Evolutionary conservation across 306 rosid genomes (phyloP).

Genomic region (Ammopiptanthus mongolicus): DNA sequence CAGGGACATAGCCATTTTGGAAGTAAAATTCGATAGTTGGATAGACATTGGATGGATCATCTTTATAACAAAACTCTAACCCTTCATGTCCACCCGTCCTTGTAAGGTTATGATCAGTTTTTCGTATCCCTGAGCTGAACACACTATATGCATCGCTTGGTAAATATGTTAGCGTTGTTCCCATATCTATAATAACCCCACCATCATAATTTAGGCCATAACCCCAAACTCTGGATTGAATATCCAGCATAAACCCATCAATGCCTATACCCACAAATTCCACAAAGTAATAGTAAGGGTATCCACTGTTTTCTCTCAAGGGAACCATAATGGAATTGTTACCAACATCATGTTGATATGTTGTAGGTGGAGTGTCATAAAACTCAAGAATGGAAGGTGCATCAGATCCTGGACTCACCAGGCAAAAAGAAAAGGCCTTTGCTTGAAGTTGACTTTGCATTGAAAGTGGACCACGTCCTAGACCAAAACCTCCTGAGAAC

Average conservation of each 20-base stretch:
- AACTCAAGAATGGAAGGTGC: slow-evolving; percentile 21
- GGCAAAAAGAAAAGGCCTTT: slow-evolving; percentile 32
- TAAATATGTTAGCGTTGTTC: slow-evolving; percentile 13
- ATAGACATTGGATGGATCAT: slow-evolving; percentile 14
- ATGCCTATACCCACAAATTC: slow-evolving; percentile 34
- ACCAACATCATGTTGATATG: neutral
- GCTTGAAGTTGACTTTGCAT: slow-evolving; percentile 34
- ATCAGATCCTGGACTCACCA: neutral
- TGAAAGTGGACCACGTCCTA: slow-evolving; percentile 42
- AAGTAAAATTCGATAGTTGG: slow-evolving; percentile 31
- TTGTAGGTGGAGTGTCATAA: slow-evolving; percentile 4
- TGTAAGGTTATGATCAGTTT: neutral
- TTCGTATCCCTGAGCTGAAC: slow-evolving; percentile 18
- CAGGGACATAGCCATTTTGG: slow-evolving; percentile 24
- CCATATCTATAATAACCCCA: slow-evolving; percentile 30
- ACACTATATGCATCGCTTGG: slow-evolving; percentile 30
- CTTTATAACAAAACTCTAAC: slow-evolving; percentile 31
- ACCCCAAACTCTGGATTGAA: slow-evolving; percentile 41
- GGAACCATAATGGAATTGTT: slow-evolving; percentile 17
- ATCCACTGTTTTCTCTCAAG: slow-evolving; percentile 8
- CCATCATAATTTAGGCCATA: slow-evolving; percentile 40
- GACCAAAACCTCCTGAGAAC: slow-evolving; percentile 30
- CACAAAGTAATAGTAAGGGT: slow-evolving; percentile 36
- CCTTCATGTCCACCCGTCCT: neutral
- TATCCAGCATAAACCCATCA: slow-evolving; percentile 38